Evolutionary conservation across 75 land plant species (phyloP).

Genomic region (Pinus taeda): DNA sequence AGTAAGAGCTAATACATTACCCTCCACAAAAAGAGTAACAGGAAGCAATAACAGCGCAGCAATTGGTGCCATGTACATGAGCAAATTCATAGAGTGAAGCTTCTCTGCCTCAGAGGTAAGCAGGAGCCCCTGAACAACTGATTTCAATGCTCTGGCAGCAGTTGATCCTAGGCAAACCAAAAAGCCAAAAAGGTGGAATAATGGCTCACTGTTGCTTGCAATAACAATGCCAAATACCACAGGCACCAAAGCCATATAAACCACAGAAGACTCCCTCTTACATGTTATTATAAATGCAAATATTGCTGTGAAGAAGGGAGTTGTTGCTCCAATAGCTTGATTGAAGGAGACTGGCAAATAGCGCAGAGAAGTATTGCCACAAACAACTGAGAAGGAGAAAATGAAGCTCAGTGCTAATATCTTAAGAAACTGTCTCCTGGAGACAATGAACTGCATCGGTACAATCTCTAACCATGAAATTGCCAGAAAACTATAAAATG

Average conservation of each 20-base stretch:
- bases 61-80: conserved; percentile 90
- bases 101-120: conserved; percentile 75
- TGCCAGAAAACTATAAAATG: conserved; percentile 51
- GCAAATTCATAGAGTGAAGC: conserved; percentile 85
- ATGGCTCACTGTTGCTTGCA: conserved; percentile 82
- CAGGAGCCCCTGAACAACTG: conserved; percentile 81
- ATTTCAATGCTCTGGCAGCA: conserved; percentile 79
- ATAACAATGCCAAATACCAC: conserved; percentile 83
- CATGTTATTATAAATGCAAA: conserved; percentile 81
- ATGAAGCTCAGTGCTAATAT: conserved; percentile 63
- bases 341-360: conserved; percentile 88
- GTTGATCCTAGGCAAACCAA: conserved; percentile 76
- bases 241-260: conserved; percentile 69
- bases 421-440: conserved; percentile 69
- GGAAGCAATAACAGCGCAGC: conserved; percentile 66
- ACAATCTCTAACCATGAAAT: conserved; percentile 59
- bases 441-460: conserved; percentile 57
- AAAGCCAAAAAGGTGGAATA: conserved; percentile 80
- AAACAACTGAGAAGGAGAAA: conserved; percentile 82
- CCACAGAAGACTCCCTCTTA: conserved; percentile 53
- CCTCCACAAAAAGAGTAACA: conserved; percentile 53
- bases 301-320: conserved; percentile 85
- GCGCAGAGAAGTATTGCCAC: conserved; percentile 78
- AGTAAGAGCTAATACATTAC: conserved; percentile 52
- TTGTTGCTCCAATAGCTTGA: conserved; percentile 89